Evolutionary conservation across 208 protist genomes (phyloP).

Genomic region (Phytomonas sp.): DNA sequence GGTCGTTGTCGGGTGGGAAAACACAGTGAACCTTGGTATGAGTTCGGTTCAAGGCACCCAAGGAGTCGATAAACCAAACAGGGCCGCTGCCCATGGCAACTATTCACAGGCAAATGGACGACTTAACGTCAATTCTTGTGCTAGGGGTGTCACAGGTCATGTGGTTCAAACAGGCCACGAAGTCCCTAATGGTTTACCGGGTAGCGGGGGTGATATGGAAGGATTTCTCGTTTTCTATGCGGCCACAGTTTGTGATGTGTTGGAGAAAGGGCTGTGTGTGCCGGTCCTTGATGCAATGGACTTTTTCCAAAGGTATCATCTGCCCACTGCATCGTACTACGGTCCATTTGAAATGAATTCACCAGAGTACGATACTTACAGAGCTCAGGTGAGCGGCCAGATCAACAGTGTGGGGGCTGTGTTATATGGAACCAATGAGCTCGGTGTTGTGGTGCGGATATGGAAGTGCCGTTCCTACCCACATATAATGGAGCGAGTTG

Average conservation of each 20-base stretch:
- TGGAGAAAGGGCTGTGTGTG: slow-evolving; percentile 48
- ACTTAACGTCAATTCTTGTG: too few relatives aligned
- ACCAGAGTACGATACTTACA: slow-evolving; percentile 27
- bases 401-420: slow-evolving; percentile 56
- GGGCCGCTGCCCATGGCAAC: too few relatives aligned
- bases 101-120: too few relatives aligned
- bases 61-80: too few relatives aligned
- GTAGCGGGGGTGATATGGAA: not conserved
- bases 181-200: too few relatives aligned
- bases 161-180: too few relatives aligned
- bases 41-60: too few relatives aligned
- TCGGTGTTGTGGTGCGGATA: slow-evolving; percentile 49
- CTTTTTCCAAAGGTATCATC: slow-evolving; percentile 33
- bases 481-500: slow-evolving; percentile 49
- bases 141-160: too few relatives aligned
- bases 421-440: slow-evolving; percentile 47
- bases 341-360: slow-evolving; percentile 22
- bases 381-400: slow-evolving; percentile 24
- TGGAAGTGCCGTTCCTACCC: slow-evolving; percentile 61
- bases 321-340: slow-evolving; percentile 22
- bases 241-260: slow-evolving; percentile 29
- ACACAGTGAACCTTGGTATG: not conserved
- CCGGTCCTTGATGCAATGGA: slow-evolving; percentile 20
- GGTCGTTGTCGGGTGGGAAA: slow-evolving; percentile 44
- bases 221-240: slow-evolving; percentile 55